A percentile compares a stretch with the other conserved stretches of the same genome.
Conservation (phyloP, 805 yeast species). For the Debaryomyces hansenii region DNA sequence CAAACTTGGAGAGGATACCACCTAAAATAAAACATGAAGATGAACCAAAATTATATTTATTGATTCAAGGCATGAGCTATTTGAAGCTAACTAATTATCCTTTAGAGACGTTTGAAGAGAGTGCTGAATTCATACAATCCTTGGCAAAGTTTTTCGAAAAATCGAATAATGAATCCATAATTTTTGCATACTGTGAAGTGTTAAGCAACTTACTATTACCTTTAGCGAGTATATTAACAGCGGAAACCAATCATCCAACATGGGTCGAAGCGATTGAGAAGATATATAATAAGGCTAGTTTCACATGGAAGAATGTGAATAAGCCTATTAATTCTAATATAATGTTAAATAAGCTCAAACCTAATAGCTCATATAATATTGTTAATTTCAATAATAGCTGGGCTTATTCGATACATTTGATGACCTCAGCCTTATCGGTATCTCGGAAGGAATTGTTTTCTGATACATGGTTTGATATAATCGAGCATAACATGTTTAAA, state of each 20-base stretch:
- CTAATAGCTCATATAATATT: background rate
- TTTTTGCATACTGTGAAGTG: slow-evolving; percentile 83
- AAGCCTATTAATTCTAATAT: slow-evolving; percentile 4
- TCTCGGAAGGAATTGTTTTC: slow-evolving; percentile 77
- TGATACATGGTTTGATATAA: slow-evolving; percentile 65
- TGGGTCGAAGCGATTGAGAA: slow-evolving; percentile 82
- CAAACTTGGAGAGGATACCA: slow-evolving; percentile 85
- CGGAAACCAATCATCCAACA: slow-evolving; percentile 93
- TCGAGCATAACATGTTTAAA: slow-evolving; percentile 61
- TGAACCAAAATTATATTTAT: slow-evolving; percentile 62
- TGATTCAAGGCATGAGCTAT: slow-evolving; percentile 91
- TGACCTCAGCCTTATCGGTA: slow-evolving; percentile 75
- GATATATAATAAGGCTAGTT: slow-evolving; percentile 53
- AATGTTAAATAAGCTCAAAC: background rate
- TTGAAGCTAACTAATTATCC: slow-evolving; percentile 80
- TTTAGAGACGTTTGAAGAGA: slow-evolving; percentile 85
- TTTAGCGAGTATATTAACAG: slow-evolving; percentile 80
- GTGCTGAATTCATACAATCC: slow-evolving; percentile 86
- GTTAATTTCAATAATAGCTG: slow-evolving; percentile 41
- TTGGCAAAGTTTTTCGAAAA: slow-evolving; percentile 77
- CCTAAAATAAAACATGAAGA: slow-evolving; percentile 29
- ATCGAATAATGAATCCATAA: slow-evolving; percentile 63
- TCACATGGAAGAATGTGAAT: slow-evolving; percentile 43
- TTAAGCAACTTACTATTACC: slow-evolving; percentile 74
- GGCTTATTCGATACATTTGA: slow-evolving; percentile 65